phyloP scores from a whole-genome alignment of 2,329 filamentous ascomycete species.

The Teratosphaeria pseudoeucalypti region DNA sequence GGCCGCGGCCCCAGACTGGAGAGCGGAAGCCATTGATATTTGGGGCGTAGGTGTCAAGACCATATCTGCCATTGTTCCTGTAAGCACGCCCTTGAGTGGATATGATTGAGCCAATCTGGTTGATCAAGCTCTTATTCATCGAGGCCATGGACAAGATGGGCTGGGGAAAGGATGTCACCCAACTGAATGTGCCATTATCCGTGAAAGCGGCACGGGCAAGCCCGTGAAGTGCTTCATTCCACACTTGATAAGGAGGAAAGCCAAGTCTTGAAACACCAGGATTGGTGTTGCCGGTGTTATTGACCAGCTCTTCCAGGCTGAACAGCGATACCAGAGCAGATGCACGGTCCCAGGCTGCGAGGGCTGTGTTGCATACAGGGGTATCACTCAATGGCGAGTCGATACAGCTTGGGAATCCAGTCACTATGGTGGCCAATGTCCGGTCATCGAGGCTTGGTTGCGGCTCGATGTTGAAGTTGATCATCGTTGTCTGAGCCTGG shows the following conservation, averaged over 20 bases:
- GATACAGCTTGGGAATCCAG: slow-evolving; percentile 36
- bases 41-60: slow-evolving; percentile 51
- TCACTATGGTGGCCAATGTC: slow-evolving; percentile 1
- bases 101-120: slow-evolving; percentile 44
- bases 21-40: slow-evolving; percentile 54
- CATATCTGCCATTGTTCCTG: slow-evolving; percentile 37
- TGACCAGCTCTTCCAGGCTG: slow-evolving; percentile 44
- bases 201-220: slow-evolving; percentile 18
- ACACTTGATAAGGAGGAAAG: slow-evolving; percentile 46
- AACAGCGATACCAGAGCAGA: slow-evolving; percentile 40
- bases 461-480: background rate
- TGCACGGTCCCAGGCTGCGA: slow-evolving; percentile 19
- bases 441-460: slow-evolving; percentile 3
- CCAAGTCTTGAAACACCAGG: slow-evolving; percentile 45
- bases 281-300: slow-evolving; percentile 36
- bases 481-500: background rate
- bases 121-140: slow-evolving; percentile 51
- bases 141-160: slow-evolving; percentile 51
- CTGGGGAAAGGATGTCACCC: slow-evolving; percentile 53
- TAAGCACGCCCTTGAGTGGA: slow-evolving; percentile 53
- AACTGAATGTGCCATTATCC: slow-evolving; percentile 32
- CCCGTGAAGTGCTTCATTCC: slow-evolving; percentile 50
- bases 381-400: slow-evolving; percentile 39
- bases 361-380: slow-evolving; percentile 38
- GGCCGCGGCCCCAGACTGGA: slow-evolving; percentile 29